These are phyloP conservation scores for Lycium ferocissimum DNA, from an alignment of 257 asterid species.

Conservation along the genomic window DNA sequence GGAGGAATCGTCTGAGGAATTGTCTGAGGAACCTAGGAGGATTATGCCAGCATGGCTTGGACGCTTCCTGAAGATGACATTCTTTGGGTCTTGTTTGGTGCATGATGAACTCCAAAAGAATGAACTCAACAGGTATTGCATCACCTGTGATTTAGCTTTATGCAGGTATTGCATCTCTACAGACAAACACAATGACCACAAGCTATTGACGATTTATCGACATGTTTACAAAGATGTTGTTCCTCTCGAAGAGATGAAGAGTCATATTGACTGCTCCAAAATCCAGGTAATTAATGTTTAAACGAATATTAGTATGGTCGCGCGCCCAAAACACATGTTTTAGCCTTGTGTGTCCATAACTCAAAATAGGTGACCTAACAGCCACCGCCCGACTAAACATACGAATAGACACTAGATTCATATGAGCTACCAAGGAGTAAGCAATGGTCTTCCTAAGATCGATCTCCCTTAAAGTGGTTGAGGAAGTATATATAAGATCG, in stretches of 20 bases:
- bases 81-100: slow-evolving; percentile 45
- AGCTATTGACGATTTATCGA: slow-evolving; percentile 36
- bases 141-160: slow-evolving; percentile 40
- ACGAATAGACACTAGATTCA: too few species aligned
- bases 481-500: too few species aligned
- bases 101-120: slow-evolving; percentile 43
- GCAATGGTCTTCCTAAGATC: too few species aligned
- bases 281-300: slow-evolving; percentile 35
- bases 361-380: too few species aligned
- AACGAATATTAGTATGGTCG: neutral
- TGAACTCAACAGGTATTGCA: slow-evolving; percentile 50
- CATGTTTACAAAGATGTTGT: slow-evolving; percentile 48
- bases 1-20: neutral
- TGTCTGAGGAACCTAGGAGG: neutral
- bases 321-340: too few species aligned
- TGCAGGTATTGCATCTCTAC: slow-evolving; percentile 46
- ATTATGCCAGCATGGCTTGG: slow-evolving; percentile 44
- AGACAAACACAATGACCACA: slow-evolving; percentile 37
- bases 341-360: too few species aligned
- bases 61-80: slow-evolving; percentile 37
- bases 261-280: slow-evolving; percentile 36
- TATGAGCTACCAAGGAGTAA: too few species aligned
- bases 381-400: too few species aligned
- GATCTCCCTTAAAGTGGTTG: too few species aligned
- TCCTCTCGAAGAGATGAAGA: slow-evolving; percentile 36